Percentiles rank a stretch among this genome's conserved stretches.
Evolutionary conservation across 73 alveolate genomes (phyloP).

Genomic region (Paramecium octaurelia): DNA sequence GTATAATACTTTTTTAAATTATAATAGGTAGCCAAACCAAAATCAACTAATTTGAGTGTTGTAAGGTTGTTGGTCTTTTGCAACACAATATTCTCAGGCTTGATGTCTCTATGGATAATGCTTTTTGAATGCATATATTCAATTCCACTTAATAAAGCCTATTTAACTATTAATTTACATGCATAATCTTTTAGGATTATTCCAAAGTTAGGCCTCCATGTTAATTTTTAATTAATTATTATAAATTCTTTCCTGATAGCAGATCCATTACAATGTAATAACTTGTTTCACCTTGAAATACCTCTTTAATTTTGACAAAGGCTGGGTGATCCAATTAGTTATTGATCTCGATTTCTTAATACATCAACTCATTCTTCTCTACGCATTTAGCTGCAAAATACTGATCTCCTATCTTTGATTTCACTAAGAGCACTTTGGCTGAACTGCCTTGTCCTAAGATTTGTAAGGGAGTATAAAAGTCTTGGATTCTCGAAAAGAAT

Average conservation of each 20-base stretch:
- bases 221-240: conserved; percentile 20
- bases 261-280: conserved; percentile 57
- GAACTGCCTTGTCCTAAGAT: conserved; percentile 29
- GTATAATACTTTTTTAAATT: not conserved
- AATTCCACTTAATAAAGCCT: conserved; percentile 54
- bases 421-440: conserved; percentile 7
- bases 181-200: conserved; percentile 41
- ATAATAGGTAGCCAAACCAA: conserved; percentile 57
- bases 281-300: conserved; percentile 55
- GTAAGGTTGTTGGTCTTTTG: conserved; percentile 15
- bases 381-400: conserved; percentile 60
- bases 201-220: conserved; percentile 7
- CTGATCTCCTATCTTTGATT: conserved; percentile 29
- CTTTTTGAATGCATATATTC: conserved; percentile 51
- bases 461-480: conserved; percentile 12
- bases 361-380: conserved; percentile 38
- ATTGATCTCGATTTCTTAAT: conserved; percentile 38
- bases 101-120: conserved; percentile 62
- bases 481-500: not conserved
- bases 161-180: not conserved
- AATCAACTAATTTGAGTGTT: conserved; percentile 57
- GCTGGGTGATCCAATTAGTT: conserved; percentile 36
- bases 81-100: conserved; percentile 55
- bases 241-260: conserved; percentile 45
- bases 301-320: conserved; percentile 49